Conservation (phyloP, 78 protist species). For the Dictyostelium capitatum region DNA sequence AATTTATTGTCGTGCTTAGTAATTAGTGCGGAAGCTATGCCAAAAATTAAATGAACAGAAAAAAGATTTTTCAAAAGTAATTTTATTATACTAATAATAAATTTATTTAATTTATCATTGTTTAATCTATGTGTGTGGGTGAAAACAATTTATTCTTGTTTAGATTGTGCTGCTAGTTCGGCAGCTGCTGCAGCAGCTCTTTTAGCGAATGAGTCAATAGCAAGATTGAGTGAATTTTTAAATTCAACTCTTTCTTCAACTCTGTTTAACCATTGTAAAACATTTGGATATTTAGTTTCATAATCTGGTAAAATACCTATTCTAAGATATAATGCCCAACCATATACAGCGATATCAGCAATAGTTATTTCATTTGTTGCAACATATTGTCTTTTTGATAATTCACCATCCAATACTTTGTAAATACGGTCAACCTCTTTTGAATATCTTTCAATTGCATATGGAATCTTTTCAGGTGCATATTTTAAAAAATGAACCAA, state of each 20-base stretch:
- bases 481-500: not conserved
- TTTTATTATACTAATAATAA: no score
- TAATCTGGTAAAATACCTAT: not conserved
- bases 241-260: not conserved
- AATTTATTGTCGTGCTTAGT: no score
- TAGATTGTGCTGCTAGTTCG: no score
- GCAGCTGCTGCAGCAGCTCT: no score
- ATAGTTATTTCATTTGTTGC: slow-evolving; percentile 23
- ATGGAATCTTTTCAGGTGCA: not conserved
- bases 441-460: not conserved
- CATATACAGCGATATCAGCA: slow-evolving; percentile 31
- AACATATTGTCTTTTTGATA: not conserved
- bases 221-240: no score
- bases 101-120: no score
- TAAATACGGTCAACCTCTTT: slow-evolving; percentile 22
- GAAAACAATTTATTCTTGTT: no score
- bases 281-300: not conserved
- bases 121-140: no score
- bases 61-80: no score
- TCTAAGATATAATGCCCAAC: slow-evolving; percentile 7
- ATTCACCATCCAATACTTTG: slow-evolving; percentile 13
- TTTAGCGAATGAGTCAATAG: not conserved
- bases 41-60: no score
- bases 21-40: no score
- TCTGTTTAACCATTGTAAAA: not conserved